These are phyloP conservation scores for Pseudogymnoascus sp. DNA, from an alignment of 2,329 filamentous ascomycete species.

Conservation along the genomic window DNA sequence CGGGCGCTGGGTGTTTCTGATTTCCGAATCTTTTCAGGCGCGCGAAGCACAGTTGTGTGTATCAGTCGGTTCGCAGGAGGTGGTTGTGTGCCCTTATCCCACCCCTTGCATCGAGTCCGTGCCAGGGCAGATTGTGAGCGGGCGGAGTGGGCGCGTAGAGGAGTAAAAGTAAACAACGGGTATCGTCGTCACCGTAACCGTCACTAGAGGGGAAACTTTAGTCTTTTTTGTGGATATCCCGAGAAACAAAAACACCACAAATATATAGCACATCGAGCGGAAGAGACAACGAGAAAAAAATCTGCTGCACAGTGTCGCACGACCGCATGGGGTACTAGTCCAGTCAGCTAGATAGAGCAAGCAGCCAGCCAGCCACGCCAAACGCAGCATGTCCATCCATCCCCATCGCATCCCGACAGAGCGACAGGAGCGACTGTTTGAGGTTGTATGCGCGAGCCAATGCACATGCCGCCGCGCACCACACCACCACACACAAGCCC, in stretches of 20 bases:
- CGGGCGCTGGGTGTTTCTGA: background rate
- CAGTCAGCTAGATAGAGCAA: background rate
- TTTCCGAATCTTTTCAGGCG: background rate
- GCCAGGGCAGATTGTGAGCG: background rate
- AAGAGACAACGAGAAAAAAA: background rate
- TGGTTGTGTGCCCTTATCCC: slow-evolving; percentile 3
- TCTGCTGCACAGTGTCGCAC: slow-evolving; percentile 1
- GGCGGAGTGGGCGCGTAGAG: background rate
- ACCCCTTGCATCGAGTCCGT: background rate
- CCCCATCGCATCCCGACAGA: background rate
- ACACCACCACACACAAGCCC: background rate
- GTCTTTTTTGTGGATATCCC: background rate
- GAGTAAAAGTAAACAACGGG: background rate
- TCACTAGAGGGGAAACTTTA: background rate
- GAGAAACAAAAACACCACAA: background rate
- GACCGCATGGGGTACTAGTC: background rate
- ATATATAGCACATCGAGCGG: too few relatives aligned
- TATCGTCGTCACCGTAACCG: slow-evolving; percentile 1
- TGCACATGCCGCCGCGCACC: background rate
- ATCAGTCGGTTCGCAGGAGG: background rate
- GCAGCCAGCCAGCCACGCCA: background rate
- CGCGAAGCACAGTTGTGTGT: background rate
- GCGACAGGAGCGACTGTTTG: background rate
- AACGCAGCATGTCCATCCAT: background rate
- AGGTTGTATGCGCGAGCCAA: background rate